phyloP scores from a whole-genome alignment of 2,329 filamentous ascomycete genomes.

The Pyricularia pennisetigena region DNA sequence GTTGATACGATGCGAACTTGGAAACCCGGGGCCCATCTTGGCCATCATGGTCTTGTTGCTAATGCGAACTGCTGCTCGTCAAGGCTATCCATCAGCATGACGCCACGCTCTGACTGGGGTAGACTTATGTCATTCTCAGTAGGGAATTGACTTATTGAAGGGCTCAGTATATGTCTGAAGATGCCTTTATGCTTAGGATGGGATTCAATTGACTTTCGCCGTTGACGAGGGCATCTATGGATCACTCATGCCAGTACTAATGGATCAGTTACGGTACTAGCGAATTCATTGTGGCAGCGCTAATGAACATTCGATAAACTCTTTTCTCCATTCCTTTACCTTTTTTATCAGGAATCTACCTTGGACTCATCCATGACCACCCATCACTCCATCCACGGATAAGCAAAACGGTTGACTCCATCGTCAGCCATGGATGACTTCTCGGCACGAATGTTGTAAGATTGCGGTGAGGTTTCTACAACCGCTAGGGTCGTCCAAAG shows the following conservation, averaged over 20 bases:
- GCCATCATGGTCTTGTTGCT: too few relatives aligned
- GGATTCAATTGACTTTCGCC: neutral
- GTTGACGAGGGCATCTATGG: neutral
- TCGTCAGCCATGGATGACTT: too few relatives aligned
- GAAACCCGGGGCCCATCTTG: too few relatives aligned
- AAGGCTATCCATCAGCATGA: too few relatives aligned
- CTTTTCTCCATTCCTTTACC: neutral
- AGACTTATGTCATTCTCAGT: neutral
- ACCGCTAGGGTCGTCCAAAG: too few relatives aligned
- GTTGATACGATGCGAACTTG: neutral
- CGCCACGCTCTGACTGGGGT: neutral
- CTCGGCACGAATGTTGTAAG: too few relatives aligned
- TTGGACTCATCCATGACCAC: neutral
- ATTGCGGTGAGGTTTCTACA: too few relatives aligned
- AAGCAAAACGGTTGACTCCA: too few relatives aligned
- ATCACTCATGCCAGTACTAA: neutral
- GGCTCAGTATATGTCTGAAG: neutral
- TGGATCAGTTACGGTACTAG: too few relatives aligned
- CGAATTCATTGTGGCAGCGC: too few relatives aligned
- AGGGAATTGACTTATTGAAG: neutral
- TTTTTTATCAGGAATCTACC: neutral
- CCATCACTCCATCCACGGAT: neutral
- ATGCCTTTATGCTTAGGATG: neutral
- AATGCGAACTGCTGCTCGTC: too few relatives aligned
- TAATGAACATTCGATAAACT: neutral